Conservation (phyloP, 768 basidiomycete genomes). For the Leucosporidium scottii region DNA sequence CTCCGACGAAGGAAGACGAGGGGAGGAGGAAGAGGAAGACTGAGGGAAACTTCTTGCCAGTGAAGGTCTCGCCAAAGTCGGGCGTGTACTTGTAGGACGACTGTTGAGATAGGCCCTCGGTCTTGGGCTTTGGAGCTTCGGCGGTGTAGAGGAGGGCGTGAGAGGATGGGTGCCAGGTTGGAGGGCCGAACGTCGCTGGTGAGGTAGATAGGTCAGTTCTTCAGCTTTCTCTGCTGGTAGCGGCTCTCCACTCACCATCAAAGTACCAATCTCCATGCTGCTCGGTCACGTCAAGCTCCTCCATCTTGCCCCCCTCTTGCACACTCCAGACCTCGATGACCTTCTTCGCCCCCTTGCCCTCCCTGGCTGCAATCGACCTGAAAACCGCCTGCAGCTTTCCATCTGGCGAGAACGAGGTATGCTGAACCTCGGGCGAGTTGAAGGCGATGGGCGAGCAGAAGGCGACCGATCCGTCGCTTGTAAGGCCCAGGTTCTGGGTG, state of each 20-base stretch:
- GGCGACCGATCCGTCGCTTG: neutral
- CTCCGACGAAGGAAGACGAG: slow-evolving; percentile 9
- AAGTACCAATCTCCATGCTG: slow-evolving; percentile 56
- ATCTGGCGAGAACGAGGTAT: slow-evolving; percentile 47
- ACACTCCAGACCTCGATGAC: slow-evolving; percentile 57
- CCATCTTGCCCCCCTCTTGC: slow-evolving; percentile 44
- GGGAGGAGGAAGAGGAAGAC: slow-evolving; percentile 55
- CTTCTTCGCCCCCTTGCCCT: slow-evolving; percentile 40
- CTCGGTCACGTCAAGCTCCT: slow-evolving; percentile 54
- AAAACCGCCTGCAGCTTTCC: slow-evolving; percentile 49
- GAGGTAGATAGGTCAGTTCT: neutral
- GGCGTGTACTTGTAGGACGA: slow-evolving; percentile 52
- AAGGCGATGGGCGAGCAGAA: neutral
- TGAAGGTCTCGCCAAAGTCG: slow-evolving; percentile 59
- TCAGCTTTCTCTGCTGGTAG: neutral
- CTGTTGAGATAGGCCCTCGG: slow-evolving; percentile 32
- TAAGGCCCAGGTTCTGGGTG: slow-evolving; percentile 5
- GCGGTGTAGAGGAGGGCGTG: slow-evolving; percentile 56
- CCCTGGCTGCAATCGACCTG: slow-evolving; percentile 40
- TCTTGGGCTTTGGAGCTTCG: slow-evolving; percentile 48
- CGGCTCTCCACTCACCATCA: slow-evolving; percentile 48
- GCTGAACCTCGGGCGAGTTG: slow-evolving; percentile 11
- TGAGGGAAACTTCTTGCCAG: slow-evolving; percentile 51
- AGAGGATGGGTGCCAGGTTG: slow-evolving; percentile 55
- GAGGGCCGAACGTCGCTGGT: slow-evolving; percentile 51